Evolutionary conservation across 768 basidiomycete species (phyloP), one percentile per base, ranked within the genome.

Genomic region (Termitomyces titanicus): DNA sequence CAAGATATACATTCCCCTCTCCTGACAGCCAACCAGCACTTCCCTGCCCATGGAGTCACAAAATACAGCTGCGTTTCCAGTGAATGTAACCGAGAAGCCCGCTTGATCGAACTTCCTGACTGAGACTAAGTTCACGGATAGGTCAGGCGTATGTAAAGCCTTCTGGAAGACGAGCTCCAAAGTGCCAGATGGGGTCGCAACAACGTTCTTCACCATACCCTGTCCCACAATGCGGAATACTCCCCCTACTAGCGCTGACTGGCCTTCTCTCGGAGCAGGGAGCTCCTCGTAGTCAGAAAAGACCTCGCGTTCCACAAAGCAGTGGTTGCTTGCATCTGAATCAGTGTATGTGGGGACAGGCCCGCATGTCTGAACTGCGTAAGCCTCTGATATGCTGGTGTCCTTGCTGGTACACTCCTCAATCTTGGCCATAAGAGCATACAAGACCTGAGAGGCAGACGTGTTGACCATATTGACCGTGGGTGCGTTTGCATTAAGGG

Each of bases 241-340:
- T 0, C 56, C 40, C 9, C 57, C 54, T 24, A 51, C 54, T 2
- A 44, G 48, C 0, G 65, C 60, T 1, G 57, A 39, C 20, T 53
- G 44, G 5, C 59, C 61, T 12, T 61, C 37, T 17, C 25, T 8
- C 5, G 39, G 44, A 1, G 35, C 9, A 0, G 35, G 9, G 17
- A 61, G 46, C 10, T 49, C 35, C 13, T 44, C 38, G 42, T 65
- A 68, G 1, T 34, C 34, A 2, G 24, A 24, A 38, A 71, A 70
- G 22, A 57, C 57, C 1, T 12, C 5, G 17, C 49, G 6, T 24
- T 66, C 54, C 0, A 47, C 51, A 46, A 68, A 66, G 53, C 60
- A 71, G 48, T 67, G 61, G 27, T 68, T 60, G 12, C 47, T 63
- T 0, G 68, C 65, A 6, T 64, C 55, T 1, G 49, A 56, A 20